A percentile compares a stretch with the other conserved stretches of the same genome.
Conservation (phyloP, 2,329 filamentous ascomycete genomes). For the Paraconiothyrium sp. region DNA sequence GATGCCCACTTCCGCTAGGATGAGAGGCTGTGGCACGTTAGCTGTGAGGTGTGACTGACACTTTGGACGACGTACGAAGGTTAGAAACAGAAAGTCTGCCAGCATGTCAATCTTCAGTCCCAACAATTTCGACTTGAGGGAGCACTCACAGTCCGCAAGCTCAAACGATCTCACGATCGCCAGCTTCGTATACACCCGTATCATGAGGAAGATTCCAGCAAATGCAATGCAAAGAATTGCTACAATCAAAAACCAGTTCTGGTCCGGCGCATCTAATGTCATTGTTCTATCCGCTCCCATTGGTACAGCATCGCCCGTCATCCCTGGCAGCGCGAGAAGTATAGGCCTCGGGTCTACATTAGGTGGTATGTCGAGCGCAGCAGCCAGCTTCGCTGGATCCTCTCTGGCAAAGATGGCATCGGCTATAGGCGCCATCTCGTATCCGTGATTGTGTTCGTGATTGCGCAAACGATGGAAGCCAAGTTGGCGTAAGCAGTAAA, state of each 20-base stretch:
- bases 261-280: conserved; percentile 32
- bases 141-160: conserved; percentile 35
- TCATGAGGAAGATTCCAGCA: conserved; percentile 31
- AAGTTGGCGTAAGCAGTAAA: conserved; percentile 5
- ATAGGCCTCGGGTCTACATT: conserved; percentile 26
- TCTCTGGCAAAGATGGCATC: conserved; percentile 8
- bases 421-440: conserved; percentile 15
- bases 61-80: conserved; percentile 27
- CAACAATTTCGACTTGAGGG: neutral
- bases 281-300: conserved; percentile 31
- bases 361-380: conserved; percentile 15
- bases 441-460: neutral
- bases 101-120: conserved; percentile 14
- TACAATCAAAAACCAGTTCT: conserved; percentile 35
- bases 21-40: conserved; percentile 28
- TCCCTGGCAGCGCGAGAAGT: conserved; percentile 26
- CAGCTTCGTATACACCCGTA: conserved; percentile 36
- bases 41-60: neutral
- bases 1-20: conserved; percentile 32
- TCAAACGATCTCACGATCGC: conserved; percentile 34
- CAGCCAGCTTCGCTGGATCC: conserved; percentile 8
- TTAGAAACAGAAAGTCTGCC: conserved; percentile 35
- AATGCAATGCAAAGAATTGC: conserved; percentile 33
- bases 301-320: conserved; percentile 27
- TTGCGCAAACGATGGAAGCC: conserved; percentile 5